Evolutionary conservation across 2,329 filamentous ascomycete species (phyloP).

Genomic region (Hysterium pulicare): DNA sequence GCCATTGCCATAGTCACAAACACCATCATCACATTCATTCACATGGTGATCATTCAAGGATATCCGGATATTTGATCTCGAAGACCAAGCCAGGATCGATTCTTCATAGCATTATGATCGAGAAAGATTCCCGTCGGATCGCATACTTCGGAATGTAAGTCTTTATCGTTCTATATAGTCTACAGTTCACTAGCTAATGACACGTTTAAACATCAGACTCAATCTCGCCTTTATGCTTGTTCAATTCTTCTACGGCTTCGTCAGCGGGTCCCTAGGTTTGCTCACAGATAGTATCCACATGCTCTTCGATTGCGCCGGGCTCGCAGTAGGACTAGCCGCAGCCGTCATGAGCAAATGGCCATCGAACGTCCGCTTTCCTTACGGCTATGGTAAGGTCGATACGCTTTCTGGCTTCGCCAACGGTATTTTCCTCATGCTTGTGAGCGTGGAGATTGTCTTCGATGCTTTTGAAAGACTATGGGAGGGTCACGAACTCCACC

Average conservation of each 20-base stretch:
- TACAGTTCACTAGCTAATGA: neutral
- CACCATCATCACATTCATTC: conserved; percentile 22
- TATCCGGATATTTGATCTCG: conserved; percentile 72
- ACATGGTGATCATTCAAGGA: conserved; percentile 56
- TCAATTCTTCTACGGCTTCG: conserved; percentile 88
- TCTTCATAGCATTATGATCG: conserved; percentile 78
- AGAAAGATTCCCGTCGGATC: conserved; percentile 90
- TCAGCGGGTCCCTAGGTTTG: conserved; percentile 90
- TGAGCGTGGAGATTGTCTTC: conserved; percentile 93
- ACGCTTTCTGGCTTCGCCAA: conserved; percentile 95
- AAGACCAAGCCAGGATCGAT: conserved; percentile 70
- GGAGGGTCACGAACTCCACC: conserved; percentile 78
- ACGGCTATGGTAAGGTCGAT: conserved; percentile 95
- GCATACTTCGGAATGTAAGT: conserved; percentile 93
- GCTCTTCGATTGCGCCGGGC: conserved; percentile 96
- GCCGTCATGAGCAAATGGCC: conserved; percentile 97
- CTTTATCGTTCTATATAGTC: neutral
- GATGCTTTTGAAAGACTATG: conserved; percentile 86
- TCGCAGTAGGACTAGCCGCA: conserved; percentile 85
- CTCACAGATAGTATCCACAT: conserved; percentile 98
- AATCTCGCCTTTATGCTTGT: conserved; percentile 95
- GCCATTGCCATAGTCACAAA: conserved; percentile 24
- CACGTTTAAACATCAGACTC: no score
- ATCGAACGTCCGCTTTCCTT: conserved; percentile 81
- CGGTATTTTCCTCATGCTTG: conserved; percentile 89